Conservation (phyloP, 2,329 filamentous ascomycete genomes). For the Scedosporium aurantiacum region DNA sequence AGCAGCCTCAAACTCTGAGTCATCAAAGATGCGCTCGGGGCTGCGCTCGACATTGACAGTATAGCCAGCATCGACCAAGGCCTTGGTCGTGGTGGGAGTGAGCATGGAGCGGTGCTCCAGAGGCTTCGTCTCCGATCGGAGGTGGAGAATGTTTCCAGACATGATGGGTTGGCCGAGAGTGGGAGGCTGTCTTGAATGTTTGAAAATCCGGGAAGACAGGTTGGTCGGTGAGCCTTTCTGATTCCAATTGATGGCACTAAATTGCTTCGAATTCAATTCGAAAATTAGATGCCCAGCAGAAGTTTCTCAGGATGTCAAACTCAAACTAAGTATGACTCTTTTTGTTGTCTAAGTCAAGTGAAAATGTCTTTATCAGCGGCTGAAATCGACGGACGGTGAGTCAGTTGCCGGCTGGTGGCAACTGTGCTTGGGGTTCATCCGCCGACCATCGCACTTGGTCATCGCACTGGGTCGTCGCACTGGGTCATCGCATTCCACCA, state of each 20-base stretch:
- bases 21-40: conserved; percentile 51
- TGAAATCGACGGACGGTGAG: neutral
- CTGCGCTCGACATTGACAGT: conserved; percentile 55
- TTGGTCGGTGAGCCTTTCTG: neutral
- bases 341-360: neutral
- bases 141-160: conserved; percentile 25
- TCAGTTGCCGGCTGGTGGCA: neutral
- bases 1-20: conserved; percentile 46
- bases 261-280: neutral
- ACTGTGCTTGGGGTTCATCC: no score
- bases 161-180: conserved; percentile 9
- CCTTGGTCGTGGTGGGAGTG: conserved; percentile 23
- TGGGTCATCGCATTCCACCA: no score
- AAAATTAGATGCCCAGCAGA: neutral
- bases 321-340: no score
- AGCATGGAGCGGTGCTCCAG: conserved; percentile 41
- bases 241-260: neutral
- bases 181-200: neutral
- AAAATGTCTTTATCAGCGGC: neutral
- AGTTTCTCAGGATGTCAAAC: neutral
- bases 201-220: neutral
- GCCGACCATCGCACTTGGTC: no score
- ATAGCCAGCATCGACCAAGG: conserved; percentile 56
- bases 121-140: conserved; percentile 44
- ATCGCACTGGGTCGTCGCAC: no score